These are phyloP conservation scores for Apostasia shenzhenica DNA, from an alignment of 106 monocot genomes.

Conservation along the genomic window DNA sequence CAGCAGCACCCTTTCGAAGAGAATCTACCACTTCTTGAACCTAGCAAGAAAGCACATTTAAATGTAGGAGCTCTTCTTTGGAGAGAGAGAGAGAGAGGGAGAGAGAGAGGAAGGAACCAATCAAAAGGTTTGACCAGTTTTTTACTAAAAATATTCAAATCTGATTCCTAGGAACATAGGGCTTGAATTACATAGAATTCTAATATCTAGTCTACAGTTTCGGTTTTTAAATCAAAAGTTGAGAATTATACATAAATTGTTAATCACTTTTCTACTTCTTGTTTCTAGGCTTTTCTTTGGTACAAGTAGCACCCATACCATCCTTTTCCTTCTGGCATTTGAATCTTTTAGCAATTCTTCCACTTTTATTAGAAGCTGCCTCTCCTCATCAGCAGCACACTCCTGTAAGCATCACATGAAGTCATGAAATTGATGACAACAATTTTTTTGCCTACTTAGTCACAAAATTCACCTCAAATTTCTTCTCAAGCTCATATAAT, in stretches of 20 bases:
- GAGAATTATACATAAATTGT: too few species aligned
- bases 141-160: too few species aligned
- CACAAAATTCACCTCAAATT: slow-evolving; percentile 58
- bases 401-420: slow-evolving; percentile 34
- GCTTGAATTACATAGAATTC: too few species aligned
- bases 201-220: too few species aligned
- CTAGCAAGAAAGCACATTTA: slow-evolving; percentile 10
- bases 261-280: not conserved
- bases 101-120: not conserved
- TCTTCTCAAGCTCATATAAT: slow-evolving; percentile 55
- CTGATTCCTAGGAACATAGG: too few species aligned
- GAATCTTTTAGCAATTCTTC: slow-evolving; percentile 61
- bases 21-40: slow-evolving; percentile 48
- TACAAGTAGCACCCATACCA: slow-evolving; percentile 29
- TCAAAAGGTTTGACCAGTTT: not conserved
- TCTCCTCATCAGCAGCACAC: slow-evolving; percentile 66
- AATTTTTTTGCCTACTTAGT: not conserved
- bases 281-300: too few species aligned
- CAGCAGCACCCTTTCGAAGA: slow-evolving; percentile 34
- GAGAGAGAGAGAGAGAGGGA: not conserved
- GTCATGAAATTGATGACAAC: not conserved
- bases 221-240: too few species aligned
- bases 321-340: slow-evolving; percentile 55
- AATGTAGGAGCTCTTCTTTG: not conserved
- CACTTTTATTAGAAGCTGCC: slow-evolving; percentile 62